Evolutionary conservation across 257 asterid genomes (phyloP).

Genomic region (Solanum arcanum): DNA sequence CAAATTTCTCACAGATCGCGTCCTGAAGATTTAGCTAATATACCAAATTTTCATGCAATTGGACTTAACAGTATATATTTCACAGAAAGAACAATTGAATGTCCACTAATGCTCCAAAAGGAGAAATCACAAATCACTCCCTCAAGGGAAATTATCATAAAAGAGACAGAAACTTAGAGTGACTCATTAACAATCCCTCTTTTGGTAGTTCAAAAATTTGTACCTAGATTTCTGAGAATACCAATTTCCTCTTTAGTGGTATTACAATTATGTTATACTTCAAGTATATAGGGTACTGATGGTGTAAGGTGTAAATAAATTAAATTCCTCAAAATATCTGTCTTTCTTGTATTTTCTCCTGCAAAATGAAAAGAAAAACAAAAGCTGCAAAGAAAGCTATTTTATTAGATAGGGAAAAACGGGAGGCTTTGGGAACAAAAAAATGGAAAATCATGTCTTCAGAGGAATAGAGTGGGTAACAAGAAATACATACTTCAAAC

Average conservation of each 20-base stretch:
- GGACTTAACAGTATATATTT: neutral
- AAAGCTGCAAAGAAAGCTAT: neutral
- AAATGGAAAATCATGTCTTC: neutral
- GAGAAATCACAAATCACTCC: neutral
- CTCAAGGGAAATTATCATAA: neutral
- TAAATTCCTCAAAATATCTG: neutral
- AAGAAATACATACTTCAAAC: neutral
- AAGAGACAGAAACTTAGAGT: neutral
- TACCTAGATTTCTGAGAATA: neutral
- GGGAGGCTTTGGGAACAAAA: neutral
- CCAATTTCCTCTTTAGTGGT: neutral
- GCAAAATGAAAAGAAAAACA: neutral
- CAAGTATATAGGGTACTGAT: neutral
- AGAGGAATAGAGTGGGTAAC: neutral
- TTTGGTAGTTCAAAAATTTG: neutral
- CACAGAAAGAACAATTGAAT: neutral
- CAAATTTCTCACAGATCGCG: neutral
- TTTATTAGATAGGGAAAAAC: neutral
- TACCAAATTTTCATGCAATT: neutral
- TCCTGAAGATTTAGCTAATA: neutral
- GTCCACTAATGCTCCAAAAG: neutral
- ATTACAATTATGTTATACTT: neutral
- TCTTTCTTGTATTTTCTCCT: neutral
- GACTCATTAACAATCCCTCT: neutral
- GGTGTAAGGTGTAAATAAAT: neutral